Conservation (phyloP, 345 rosid genomes). For the Psidium guajava region DNA sequence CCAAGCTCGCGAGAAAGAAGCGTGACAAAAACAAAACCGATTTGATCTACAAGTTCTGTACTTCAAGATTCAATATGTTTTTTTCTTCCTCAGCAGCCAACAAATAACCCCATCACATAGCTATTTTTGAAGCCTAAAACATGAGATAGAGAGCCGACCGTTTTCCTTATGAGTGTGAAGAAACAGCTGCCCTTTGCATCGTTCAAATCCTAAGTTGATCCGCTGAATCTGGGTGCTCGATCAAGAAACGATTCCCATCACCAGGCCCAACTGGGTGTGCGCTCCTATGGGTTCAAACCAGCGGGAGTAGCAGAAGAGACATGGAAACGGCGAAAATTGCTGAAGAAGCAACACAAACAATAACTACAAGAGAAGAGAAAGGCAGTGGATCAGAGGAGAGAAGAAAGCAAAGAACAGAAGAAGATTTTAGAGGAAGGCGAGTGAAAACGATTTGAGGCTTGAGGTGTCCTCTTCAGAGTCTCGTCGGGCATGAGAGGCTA, state of each 20-base stretch:
- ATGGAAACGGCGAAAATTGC: background rate
- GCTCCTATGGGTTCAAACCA: background rate
- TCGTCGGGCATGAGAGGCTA: background rate
- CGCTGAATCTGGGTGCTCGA: conserved; percentile 6
- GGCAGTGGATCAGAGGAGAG: background rate
- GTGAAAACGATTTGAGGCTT: background rate
- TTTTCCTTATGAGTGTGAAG: background rate
- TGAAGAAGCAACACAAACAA: background rate
- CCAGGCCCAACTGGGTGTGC: background rate
- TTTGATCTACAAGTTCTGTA: background rate
- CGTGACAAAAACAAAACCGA: background rate
- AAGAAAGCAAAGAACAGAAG: background rate
- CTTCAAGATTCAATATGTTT: background rate
- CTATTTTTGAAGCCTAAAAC: background rate
- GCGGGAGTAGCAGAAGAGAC: background rate
- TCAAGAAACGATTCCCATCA: background rate
- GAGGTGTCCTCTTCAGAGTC: background rate
- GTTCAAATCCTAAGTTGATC: conserved; percentile 2
- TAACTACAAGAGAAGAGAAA: background rate
- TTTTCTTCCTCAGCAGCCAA: background rate
- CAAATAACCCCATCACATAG: background rate
- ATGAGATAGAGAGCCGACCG: conserved; percentile 11
- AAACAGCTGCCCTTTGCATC: conserved; percentile 7
- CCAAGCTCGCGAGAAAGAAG: background rate
- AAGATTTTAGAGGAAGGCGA: background rate